Evolutionary conservation across 495 filamentous ascomycete genomes (phyloP), one percentile per base, ranked within the genome.

Genomic region (Penicillium atrosanguineum): DNA sequence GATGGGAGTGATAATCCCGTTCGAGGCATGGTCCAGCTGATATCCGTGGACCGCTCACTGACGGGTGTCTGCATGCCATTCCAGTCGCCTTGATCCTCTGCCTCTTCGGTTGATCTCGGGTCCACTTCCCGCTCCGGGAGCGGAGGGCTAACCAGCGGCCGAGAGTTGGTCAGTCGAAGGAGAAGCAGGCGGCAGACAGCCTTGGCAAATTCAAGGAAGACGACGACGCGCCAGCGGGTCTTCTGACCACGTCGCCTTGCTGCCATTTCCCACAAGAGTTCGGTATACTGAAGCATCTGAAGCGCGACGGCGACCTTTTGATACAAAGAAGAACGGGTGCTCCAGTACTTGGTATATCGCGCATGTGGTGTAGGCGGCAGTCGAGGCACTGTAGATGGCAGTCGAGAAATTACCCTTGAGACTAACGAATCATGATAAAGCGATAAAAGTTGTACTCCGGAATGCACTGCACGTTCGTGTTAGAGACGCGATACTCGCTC

Each of bases 361-460:
- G 84, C 83, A 73, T 95, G 93, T 7, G 88, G 88, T 16, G 83
- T 83, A 7, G 87, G 87, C 41, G 80, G 72, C 44, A 69, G 74
- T 36, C 69, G 60, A 55, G 72, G 66, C 65, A 69, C 68, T 55
- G 58, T 69, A 42, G 57, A 71, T 61, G 79, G 64, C 63, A 79
- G 58, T 71, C 67, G 58, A 68, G 71, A 75, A 50, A 82, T 59
- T 21, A 87, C 85, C 59, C 83, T 79, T 46, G 85, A 81, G 21
- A 98, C 89, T 38, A 98, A 83, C 36, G 86, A 83, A 69, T 97
- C 92, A 78, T 97, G 92, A 72, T 97, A 97, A 53, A 97, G 80
- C 11, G 93, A 92, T 51, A 98, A 81, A 12, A 98, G 79, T 62
- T 95, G 90, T 29, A 97, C 86, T 51, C 84, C 83, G 38, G 87